Conservation (phyloP, 2,329 filamentous ascomycete species). For the Verticillium albo-atrum region DNA sequence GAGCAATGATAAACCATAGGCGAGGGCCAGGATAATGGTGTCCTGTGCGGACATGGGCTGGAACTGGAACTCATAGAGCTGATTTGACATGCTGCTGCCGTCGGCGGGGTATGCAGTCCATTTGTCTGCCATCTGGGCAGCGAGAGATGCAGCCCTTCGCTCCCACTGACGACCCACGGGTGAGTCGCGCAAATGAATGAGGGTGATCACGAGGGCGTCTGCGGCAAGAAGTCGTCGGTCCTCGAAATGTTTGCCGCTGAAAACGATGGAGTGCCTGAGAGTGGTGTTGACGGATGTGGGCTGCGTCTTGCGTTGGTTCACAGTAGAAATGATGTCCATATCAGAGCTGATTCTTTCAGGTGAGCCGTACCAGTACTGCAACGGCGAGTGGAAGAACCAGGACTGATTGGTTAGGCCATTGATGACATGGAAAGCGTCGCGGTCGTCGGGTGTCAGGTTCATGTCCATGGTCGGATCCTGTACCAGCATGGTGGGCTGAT, state of each 20-base stretch:
- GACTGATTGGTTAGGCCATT: conserved; percentile 58
- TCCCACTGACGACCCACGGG: conserved; percentile 64
- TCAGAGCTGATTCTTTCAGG: conserved; percentile 54
- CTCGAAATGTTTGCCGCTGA: conserved; percentile 74
- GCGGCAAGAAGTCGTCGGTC: conserved; percentile 64
- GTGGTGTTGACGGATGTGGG: conserved; percentile 69
- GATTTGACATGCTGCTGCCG: conserved; percentile 48
- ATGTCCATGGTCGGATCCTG: conserved; percentile 21
- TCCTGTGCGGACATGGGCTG: conserved; percentile 67
- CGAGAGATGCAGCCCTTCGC: conserved; percentile 48
- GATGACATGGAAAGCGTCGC: conserved; percentile 53
- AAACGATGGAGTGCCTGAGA: conserved; percentile 72
- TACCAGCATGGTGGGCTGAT: conserved; percentile 16
- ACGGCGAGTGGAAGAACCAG: conserved; percentile 78
- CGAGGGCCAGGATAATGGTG: conserved; percentile 56
- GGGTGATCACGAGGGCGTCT: conserved; percentile 73
- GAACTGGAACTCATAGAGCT: conserved; percentile 75
- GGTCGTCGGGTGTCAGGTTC: conserved; percentile 36
- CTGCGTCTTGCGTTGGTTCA: conserved; percentile 59
- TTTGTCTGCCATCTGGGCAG: conserved; percentile 40
- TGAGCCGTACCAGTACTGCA: conserved; percentile 77
- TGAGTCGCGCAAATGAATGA: conserved; percentile 65
- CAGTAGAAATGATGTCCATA: conserved; percentile 59
- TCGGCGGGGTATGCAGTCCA: conserved; percentile 64
- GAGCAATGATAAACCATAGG: conserved; percentile 57